phyloP scores from a whole-genome alignment of 179 eudicot species.

The Carnegiea gigantea region DNA sequence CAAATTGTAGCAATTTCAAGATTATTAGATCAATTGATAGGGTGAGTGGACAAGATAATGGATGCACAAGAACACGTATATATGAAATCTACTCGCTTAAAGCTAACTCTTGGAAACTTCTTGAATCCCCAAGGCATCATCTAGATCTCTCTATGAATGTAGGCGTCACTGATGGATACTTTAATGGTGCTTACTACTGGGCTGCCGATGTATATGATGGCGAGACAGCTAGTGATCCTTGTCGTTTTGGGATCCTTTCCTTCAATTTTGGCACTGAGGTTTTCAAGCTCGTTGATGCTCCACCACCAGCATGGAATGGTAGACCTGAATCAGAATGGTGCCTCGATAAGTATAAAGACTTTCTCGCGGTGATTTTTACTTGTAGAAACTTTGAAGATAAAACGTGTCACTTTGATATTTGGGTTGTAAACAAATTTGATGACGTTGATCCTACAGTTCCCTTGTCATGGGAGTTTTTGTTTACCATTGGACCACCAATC shows the following conservation, averaged over 20 bases:
- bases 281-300: slow-evolving; percentile 16
- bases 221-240: too few relatives aligned
- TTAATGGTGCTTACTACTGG: slow-evolving; percentile 16
- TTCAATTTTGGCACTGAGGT: slow-evolving; percentile 14
- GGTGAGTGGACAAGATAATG: neutral
- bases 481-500: neutral
- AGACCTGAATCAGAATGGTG: neutral
- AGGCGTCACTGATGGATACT: neutral
- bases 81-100: slow-evolving; percentile 1
- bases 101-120: slow-evolving; percentile 10
- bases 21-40: neutral
- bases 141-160: neutral
- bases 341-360: slow-evolving; percentile 3
- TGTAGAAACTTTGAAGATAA: neutral
- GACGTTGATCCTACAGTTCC: slow-evolving; percentile 13
- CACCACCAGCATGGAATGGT: neutral
- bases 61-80: too few relatives aligned
- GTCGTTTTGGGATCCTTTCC: neutral
- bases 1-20: neutral
- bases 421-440: slow-evolving; percentile 6
- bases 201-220: neutral
- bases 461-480: neutral
- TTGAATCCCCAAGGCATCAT: neutral
- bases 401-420: neutral
- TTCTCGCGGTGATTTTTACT: neutral